These are phyloP conservation scores for Rubia balearica DNA, from an alignment of 305 asterid genomes.

Conservation along the genomic window DNA sequence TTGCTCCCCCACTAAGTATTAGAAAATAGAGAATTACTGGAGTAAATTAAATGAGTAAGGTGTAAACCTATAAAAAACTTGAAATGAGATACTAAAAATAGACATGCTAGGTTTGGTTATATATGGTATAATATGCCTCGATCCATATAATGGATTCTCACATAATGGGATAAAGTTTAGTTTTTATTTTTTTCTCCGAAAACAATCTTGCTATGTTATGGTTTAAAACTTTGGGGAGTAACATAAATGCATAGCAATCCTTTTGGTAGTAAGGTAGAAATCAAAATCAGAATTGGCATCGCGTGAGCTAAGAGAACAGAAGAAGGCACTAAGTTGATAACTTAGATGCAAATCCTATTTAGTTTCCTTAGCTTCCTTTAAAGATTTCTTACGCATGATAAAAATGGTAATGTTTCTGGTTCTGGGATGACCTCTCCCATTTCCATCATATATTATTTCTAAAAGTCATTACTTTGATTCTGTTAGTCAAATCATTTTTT, in stretches of 20 bases:
- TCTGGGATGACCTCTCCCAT: not conserved
- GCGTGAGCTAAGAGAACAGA: not conserved
- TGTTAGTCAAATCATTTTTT: not conserved
- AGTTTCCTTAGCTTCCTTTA: not conserved
- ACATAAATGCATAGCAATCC: not conserved
- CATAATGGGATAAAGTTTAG: not conserved
- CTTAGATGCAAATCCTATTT: not conserved
- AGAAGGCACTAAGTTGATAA: not conserved
- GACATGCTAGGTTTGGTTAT: not conserved
- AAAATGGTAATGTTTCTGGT: not conserved
- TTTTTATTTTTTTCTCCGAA: not conserved
- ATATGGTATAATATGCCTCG: not conserved
- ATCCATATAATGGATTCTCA: not conserved
- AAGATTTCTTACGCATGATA: not conserved
- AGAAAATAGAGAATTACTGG: not conserved
- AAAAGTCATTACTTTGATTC: not conserved
- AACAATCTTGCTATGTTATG: not conserved
- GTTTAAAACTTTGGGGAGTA: not conserved
- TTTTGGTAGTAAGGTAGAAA: not conserved
- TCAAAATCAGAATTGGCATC: not conserved
- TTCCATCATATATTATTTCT: not conserved
- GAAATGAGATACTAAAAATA: not conserved
- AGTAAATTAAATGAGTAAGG: not conserved
- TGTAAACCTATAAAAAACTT: not conserved
- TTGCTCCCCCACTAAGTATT: not conserved